A percentile compares a stretch with the other conserved stretches of the same genome.
phyloP scores from a whole-genome alignment of 345 rosid genomes.

The Camelina laxa region DNA sequence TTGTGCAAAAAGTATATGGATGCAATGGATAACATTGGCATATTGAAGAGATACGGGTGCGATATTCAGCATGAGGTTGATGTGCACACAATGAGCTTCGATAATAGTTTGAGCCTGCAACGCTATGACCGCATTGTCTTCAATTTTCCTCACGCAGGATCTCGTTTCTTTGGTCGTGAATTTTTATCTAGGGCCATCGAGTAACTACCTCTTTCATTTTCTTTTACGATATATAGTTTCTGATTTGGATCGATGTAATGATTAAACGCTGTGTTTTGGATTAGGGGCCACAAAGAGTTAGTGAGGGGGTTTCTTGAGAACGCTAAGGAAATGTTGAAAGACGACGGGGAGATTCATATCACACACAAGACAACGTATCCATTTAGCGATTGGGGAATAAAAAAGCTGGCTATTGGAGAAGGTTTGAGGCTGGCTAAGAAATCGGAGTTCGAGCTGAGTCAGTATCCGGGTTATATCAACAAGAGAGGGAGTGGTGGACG shows the following conservation, averaged over 20 bases:
- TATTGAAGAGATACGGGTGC: slow-evolving; percentile 37
- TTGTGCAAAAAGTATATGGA: slow-evolving; percentile 13
- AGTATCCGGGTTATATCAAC: slow-evolving; percentile 58
- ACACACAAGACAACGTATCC: slow-evolving; percentile 62
- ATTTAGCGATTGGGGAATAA: slow-evolving; percentile 51
- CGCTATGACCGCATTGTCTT: slow-evolving; percentile 50
- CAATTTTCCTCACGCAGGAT: slow-evolving; percentile 56
- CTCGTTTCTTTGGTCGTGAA: slow-evolving; percentile 45
- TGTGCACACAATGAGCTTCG: slow-evolving; percentile 45
- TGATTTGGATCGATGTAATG: not conserved
- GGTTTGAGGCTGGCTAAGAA: slow-evolving; percentile 47
- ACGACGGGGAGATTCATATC: slow-evolving; percentile 59
- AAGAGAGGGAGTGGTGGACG: slow-evolving; percentile 59
- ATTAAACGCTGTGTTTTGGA: not conserved
- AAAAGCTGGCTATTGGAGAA: slow-evolving; percentile 38
- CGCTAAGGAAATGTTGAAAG: slow-evolving; percentile 50
- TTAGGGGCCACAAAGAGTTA: slow-evolving; percentile 43
- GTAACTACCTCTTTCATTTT: not conserved
- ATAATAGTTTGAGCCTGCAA: slow-evolving; percentile 13
- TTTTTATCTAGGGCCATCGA: slow-evolving; percentile 11
- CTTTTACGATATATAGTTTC: not conserved
- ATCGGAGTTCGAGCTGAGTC: slow-evolving; percentile 30
- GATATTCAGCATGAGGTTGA: slow-evolving; percentile 44
- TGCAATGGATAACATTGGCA: slow-evolving; percentile 36
- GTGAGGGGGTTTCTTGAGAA: slow-evolving; percentile 55